Evolutionary conservation across 805 yeast species (phyloP).

Genomic region (Yamadazyma kitorensis): DNA sequence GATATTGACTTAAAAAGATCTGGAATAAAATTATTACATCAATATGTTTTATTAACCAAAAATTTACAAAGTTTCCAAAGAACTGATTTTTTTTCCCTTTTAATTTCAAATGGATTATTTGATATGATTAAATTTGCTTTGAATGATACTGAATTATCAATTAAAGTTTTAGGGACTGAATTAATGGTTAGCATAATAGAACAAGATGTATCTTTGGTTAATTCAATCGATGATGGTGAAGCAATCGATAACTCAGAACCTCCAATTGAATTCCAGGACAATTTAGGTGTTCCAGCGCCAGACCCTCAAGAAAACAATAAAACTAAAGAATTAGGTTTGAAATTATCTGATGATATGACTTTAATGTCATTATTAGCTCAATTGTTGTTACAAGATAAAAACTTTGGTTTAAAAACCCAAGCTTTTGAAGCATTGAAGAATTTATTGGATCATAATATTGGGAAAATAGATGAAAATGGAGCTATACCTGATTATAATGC

Average conservation of each 20-base stretch:
- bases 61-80: slow-evolving; percentile 59
- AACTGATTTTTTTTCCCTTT: slow-evolving; percentile 57
- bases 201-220: slow-evolving; percentile 69
- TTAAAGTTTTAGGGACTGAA: slow-evolving; percentile 75
- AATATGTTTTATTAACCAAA: slow-evolving; percentile 74
- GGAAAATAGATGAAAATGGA: slow-evolving; percentile 15
- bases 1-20: slow-evolving; percentile 44
- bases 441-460: slow-evolving; percentile 58
- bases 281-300: slow-evolving; percentile 6
- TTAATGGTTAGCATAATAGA: slow-evolving; percentile 77
- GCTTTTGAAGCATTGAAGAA: slow-evolving; percentile 80
- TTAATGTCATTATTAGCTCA: slow-evolving; percentile 54
- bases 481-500: slow-evolving; percentile 7
- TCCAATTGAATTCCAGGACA: slow-evolving; percentile 12
- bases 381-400: slow-evolving; percentile 58
- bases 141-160: slow-evolving; percentile 42
- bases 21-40: slow-evolving; percentile 77
- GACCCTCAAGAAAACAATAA: slow-evolving; percentile 1
- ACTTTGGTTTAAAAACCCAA: slow-evolving; percentile 75
- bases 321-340: slow-evolving; percentile 23
- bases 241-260: slow-evolving; percentile 29
- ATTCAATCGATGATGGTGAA: slow-evolving; percentile 29
- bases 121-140: slow-evolving; percentile 72
- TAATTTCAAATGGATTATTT: slow-evolving; percentile 69
- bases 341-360: slow-evolving; percentile 55